A percentile compares a stretch with the other conserved stretches of the same genome.
These are phyloP conservation scores for Fusarium sp. DNA, from an alignment of 2,329 filamentous ascomycete species.

Conservation along the genomic window DNA sequence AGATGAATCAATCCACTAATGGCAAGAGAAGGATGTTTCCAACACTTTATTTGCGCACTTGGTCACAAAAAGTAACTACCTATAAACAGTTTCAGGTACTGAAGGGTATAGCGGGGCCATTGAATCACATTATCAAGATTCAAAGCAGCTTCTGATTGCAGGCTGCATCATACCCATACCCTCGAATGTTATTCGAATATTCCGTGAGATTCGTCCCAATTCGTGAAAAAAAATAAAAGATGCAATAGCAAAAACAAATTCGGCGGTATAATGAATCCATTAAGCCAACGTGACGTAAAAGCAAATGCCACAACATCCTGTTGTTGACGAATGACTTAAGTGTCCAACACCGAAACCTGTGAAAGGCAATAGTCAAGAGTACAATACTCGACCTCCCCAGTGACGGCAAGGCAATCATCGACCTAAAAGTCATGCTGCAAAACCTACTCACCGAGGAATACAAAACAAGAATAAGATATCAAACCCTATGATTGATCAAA, in stretches of 20 bases:
- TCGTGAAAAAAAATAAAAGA: slow-evolving; percentile 43
- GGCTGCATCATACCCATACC: slow-evolving; percentile 16
- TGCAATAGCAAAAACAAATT: slow-evolving; percentile 29
- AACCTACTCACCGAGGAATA: slow-evolving; percentile 10
- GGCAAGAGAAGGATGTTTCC: slow-evolving; percentile 12
- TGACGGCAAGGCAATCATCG: not conserved
- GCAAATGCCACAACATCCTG: slow-evolving; percentile 33
- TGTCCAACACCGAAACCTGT: slow-evolving; percentile 44
- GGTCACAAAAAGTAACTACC: slow-evolving; percentile 30
- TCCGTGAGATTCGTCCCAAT: slow-evolving; percentile 44
- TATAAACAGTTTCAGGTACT: slow-evolving; percentile 19
- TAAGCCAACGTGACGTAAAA: slow-evolving; percentile 44
- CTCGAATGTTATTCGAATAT: slow-evolving; percentile 34
- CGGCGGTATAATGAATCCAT: slow-evolving; percentile 44
- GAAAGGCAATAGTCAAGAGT: slow-evolving; percentile 39
- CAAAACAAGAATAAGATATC: slow-evolving; percentile 38
- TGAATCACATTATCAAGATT: slow-evolving; percentile 21
- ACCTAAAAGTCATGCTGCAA: not conserved
- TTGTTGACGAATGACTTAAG: slow-evolving; percentile 32
- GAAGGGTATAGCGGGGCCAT: slow-evolving; percentile 20
- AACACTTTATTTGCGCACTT: slow-evolving; percentile 39
- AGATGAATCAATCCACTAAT: slow-evolving; percentile 11
- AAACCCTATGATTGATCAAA: slow-evolving; percentile 40
- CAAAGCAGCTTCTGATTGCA: slow-evolving; percentile 25
- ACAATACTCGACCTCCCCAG: slow-evolving; percentile 16